phyloP scores from a whole-genome alignment of 1,139 yeast genomes.

The Sugiyamaella novakii region DNA sequence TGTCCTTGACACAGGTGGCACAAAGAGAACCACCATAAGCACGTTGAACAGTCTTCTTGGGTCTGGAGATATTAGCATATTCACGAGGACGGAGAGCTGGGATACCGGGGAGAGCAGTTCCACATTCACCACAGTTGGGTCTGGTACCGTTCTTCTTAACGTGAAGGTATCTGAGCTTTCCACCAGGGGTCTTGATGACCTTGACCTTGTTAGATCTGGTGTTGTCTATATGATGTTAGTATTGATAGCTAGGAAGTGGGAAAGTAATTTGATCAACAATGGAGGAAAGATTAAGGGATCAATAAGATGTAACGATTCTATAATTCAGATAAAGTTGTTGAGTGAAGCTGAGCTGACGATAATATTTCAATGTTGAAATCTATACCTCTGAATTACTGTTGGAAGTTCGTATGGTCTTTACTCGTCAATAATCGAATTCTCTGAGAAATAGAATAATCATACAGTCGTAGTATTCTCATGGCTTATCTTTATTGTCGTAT shows the following conservation, averaged over 20 bases:
- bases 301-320: background rate
- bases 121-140: slow-evolving; percentile 99
- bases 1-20: slow-evolving; percentile 97
- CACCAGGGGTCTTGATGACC: slow-evolving; percentile 99
- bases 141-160: slow-evolving; percentile 92
- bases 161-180: slow-evolving; percentile 96
- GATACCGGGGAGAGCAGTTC: slow-evolving; percentile 81
- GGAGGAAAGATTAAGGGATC: no score
- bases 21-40: slow-evolving; percentile 99
- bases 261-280: no score
- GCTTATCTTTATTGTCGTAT: no score
- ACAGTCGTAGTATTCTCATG: no score
- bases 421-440: no score
- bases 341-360: no score
- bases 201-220: slow-evolving; percentile 98
- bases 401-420: no score
- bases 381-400: no score
- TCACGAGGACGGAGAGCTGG: slow-evolving; percentile 97
- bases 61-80: slow-evolving; percentile 92
- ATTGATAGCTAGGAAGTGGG: no score
- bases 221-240: slow-evolving; percentile 56
- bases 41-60: slow-evolving; percentile 98
- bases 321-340: no score
- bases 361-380: no score
- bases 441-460: no score